Conservation (phyloP, 495 filamentous ascomycete species). For the Trichoderma erinaceum region DNA sequence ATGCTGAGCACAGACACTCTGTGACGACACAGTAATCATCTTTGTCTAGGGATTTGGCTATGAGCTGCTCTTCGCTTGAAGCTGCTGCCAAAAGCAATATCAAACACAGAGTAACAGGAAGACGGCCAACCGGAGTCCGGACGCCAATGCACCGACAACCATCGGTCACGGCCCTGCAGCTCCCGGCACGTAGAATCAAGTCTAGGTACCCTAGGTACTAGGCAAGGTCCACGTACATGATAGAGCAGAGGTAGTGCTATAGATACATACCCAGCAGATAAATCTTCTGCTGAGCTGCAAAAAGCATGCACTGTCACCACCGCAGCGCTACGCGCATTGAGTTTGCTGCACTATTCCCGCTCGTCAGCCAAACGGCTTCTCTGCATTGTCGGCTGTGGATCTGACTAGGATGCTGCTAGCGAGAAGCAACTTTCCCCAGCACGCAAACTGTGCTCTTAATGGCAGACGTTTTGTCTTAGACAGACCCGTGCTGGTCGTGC, state of each 20-base stretch:
- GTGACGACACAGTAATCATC: no score
- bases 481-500: neutral
- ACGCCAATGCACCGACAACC: neutral
- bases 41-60: no score
- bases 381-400: constrained; percentile 2
- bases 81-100: no score
- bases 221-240: no score
- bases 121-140: neutral
- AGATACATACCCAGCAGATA: no score
- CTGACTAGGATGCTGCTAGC: neutral
- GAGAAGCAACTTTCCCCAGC: neutral
- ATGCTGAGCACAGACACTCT: no score
- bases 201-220: no score
- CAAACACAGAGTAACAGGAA: no score
- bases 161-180: no score
- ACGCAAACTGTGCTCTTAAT: neutral
- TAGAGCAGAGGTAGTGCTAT: neutral
- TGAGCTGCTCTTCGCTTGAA: no score
- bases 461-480: no score
- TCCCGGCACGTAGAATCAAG: no score
- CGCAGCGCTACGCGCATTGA: neutral
- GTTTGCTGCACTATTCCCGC: neutral
- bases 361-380: neutral
- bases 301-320: neutral
- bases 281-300: neutral